phyloP scores from a whole-genome alignment of 2,329 filamentous ascomycete genomes.

The Beauveria brongniartii region DNA sequence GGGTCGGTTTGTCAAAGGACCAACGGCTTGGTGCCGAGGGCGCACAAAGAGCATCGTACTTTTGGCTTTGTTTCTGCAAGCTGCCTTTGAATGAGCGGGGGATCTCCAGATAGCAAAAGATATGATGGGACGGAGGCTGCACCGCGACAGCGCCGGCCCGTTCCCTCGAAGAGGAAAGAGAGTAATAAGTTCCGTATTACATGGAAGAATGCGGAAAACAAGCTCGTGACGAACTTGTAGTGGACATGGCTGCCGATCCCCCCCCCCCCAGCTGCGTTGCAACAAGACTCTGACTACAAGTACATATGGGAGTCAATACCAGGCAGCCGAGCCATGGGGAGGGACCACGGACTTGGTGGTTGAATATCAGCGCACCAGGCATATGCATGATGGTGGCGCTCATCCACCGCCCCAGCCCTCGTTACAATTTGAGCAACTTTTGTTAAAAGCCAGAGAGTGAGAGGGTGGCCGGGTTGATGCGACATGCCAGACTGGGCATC shows the following conservation, averaged over 20 bases:
- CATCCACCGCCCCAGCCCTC: constrained; percentile 1
- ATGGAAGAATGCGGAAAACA: background rate
- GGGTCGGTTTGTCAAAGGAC: background rate
- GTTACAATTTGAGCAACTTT: background rate
- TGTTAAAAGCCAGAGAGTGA: too few species aligned
- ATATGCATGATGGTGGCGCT: constrained; percentile 9
- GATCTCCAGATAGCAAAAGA: background rate
- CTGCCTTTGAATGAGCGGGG: background rate
- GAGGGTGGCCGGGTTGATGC: constrained; percentile 1
- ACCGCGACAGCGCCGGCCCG: background rate
- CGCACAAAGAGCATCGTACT: too few species aligned
- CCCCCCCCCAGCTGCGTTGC: background rate
- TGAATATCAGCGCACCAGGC: background rate
- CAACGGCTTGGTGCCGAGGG: background rate
- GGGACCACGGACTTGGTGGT: too few species aligned
- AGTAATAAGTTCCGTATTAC: background rate
- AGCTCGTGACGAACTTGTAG: constrained; percentile 4
- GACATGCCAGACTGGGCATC: constrained; percentile 10
- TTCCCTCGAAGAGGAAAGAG: constrained; percentile 1
- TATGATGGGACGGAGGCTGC: background rate
- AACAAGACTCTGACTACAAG: too few species aligned
- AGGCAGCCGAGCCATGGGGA: background rate
- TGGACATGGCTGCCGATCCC: constrained; percentile 7
- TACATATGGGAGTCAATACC: too few species aligned
- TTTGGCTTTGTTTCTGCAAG: background rate